These are phyloP conservation scores for Vaccinium vitisidaea DNA, from an alignment of 148 eudicot species.

Conservation along the genomic window DNA sequence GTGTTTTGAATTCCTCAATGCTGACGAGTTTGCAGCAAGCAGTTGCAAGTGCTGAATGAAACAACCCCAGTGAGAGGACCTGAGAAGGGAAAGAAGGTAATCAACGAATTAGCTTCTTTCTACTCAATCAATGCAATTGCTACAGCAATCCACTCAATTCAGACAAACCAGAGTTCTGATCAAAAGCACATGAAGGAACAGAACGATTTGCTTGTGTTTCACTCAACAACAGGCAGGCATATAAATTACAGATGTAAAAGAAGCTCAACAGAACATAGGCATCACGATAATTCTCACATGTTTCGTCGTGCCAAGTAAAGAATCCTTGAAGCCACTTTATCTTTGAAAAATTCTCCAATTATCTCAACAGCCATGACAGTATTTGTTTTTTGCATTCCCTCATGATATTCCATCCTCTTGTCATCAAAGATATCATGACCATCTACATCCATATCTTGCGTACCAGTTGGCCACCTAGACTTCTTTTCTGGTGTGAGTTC, in stretches of 20 bases:
- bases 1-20: slow-evolving; percentile 66
- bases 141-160: background rate
- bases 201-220: background rate
- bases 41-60: slow-evolving; percentile 56
- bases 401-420: slow-evolving; percentile 47
- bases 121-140: slow-evolving; percentile 1
- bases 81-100: slow-evolving; percentile 25
- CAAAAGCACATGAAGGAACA: background rate
- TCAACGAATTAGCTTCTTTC: slow-evolving; percentile 1
- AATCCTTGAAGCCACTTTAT: slow-evolving; percentile 62
- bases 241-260: background rate
- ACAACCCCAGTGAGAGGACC: slow-evolving; percentile 68
- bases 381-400: slow-evolving; percentile 48
- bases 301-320: slow-evolving; percentile 79
- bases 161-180: background rate
- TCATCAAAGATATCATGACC: slow-evolving; percentile 40
- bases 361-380: slow-evolving; percentile 79
- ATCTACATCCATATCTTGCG: slow-evolving; percentile 74
- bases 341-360: slow-evolving; percentile 58
- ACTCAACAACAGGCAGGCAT: slow-evolving; percentile 4
- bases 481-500: slow-evolving; percentile 65
- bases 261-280: slow-evolving; percentile 9
- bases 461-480: slow-evolving; percentile 58
- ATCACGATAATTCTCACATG: slow-evolving; percentile 45
- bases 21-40: slow-evolving; percentile 61